phyloP scores from a whole-genome alignment of 768 basidiomycete genomes.

The Hebeloma cylindrosporum region DNA sequence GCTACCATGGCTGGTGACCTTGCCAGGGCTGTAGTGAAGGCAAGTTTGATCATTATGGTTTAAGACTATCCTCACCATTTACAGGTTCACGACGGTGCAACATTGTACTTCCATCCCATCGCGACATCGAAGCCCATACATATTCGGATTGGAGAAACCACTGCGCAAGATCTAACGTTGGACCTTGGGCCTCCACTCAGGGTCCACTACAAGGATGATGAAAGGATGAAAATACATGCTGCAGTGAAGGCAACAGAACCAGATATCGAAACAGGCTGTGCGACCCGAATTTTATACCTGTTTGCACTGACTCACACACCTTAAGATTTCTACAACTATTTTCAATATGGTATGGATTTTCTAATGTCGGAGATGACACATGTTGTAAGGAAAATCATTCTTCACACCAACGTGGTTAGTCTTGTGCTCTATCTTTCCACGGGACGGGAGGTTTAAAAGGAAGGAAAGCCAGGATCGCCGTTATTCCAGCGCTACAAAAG shows the following conservation, averaged over 20 bases:
- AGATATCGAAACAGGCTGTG: slow-evolving; percentile 52
- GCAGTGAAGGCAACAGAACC: slow-evolving; percentile 34
- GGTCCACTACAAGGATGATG: slow-evolving; percentile 85
- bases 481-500: slow-evolving; percentile 90
- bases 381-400: slow-evolving; percentile 77
- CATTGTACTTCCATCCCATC: slow-evolving; percentile 64
- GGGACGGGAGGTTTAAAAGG: too few relatives aligned
- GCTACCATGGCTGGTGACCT: slow-evolving; percentile 73
- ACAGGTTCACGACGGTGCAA: slow-evolving; percentile 77
- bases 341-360: slow-evolving; percentile 88
- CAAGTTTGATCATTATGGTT: slow-evolving; percentile 24
- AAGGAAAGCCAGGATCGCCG: slow-evolving; percentile 90
- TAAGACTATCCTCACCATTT: slow-evolving; percentile 2
- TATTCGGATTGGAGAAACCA: slow-evolving; percentile 71
- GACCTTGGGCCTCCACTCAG: slow-evolving; percentile 79
- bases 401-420: slow-evolving; percentile 85
- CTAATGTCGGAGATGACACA: slow-evolving; percentile 73
- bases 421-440: too few relatives aligned
- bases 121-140: slow-evolving; percentile 46
- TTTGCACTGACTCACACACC: slow-evolving; percentile 4
- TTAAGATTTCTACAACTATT: slow-evolving; percentile 90
- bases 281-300: slow-evolving; percentile 24
- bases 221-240: slow-evolving; percentile 82
- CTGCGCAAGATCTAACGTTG: slow-evolving; percentile 75
- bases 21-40: slow-evolving; percentile 66